Conservation (phyloP, 73 alveolate genomes). For the Tetrahymena malaccensis region DNA sequence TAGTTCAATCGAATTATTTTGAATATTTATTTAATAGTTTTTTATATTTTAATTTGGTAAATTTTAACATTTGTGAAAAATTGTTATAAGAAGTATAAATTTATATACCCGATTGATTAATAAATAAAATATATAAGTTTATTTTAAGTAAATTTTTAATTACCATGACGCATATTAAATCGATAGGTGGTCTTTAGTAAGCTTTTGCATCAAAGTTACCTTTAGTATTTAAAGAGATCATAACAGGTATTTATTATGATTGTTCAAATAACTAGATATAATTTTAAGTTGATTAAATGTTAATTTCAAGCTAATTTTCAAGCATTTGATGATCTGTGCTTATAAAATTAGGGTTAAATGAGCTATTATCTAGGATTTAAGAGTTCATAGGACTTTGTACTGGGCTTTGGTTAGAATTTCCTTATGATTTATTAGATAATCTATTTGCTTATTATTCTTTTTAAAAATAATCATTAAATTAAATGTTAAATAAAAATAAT, state of each 20-base stretch:
- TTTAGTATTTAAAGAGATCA: not conserved
- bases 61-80: too few relatives aligned
- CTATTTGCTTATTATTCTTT: not conserved
- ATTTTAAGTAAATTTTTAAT: not conserved
- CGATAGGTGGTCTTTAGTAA: conserved; percentile 12
- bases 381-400: not conserved
- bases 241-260: not conserved
- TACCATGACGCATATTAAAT: conserved; percentile 11
- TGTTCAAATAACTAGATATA: not conserved
- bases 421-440: not conserved
- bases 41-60: too few relatives aligned
- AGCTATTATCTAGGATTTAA: not conserved
- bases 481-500: not conserved
- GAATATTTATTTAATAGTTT: too few relatives aligned
- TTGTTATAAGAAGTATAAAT: too few relatives aligned
- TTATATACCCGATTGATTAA: too few relatives aligned
- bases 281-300: not conserved
- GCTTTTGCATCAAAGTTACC: not conserved
- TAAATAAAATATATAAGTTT: too few relatives aligned
- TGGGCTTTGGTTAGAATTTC: not conserved
- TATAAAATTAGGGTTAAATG: not conserved
- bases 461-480: not conserved
- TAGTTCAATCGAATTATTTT: too few relatives aligned
- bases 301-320: not conserved
- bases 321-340: not conserved